Base-by-base conservation (phyloP, 768 basidiomycete species). In the Hortiboletus flavorubellus region DNA sequence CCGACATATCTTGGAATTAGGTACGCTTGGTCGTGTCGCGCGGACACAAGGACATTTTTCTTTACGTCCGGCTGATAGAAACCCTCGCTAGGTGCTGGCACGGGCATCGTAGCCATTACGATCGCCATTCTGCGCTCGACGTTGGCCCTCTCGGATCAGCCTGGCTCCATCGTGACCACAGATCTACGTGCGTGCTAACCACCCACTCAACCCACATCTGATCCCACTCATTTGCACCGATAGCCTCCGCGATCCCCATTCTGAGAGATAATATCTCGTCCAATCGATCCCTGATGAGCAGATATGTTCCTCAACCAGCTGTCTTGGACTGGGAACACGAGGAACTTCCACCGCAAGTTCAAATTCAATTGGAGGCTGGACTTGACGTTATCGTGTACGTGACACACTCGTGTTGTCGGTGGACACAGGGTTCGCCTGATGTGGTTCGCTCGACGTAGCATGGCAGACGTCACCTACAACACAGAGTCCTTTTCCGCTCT, bases 401-500 rank as follows among this genome's bases (percentile, higher is more conserved):
- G 10, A 21, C 9, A 34, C 31, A 48, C 50, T 33, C 26, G 14
- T 12, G 2, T 26, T 35, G 3, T 1, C 14, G 9, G 9, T 39
- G 0, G 15, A 30, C 15, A 23, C 26, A 1, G 15, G 6, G 7
- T 14, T 18, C 4, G 9, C 51, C 44, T 55, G 33, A 54, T 39
- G 12, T 42, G 31, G 46, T 35, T 10, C 12, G 14, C 29, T 8
- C 21, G 15, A 26, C 38, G n/a, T 60, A 94, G 93, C 42, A 92
- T 95, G 85, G 90, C 93, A 12, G 94, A 97, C 63, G 91, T 95
- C 8, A 87, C 92, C 1, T 96, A 95, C 75, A 96, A 96, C 72
- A 91, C 90, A 1, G 74, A 84, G 1, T 88, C 91, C 2, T 97
- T 96, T 69, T 82, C 89, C 2, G 77, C 87, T 0, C 81, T 96